Evolutionary conservation across 352 stramenopile species (phyloP), one percentile per base, ranked within the genome.

Genomic region (Phytopythium chamaehyphon): DNA sequence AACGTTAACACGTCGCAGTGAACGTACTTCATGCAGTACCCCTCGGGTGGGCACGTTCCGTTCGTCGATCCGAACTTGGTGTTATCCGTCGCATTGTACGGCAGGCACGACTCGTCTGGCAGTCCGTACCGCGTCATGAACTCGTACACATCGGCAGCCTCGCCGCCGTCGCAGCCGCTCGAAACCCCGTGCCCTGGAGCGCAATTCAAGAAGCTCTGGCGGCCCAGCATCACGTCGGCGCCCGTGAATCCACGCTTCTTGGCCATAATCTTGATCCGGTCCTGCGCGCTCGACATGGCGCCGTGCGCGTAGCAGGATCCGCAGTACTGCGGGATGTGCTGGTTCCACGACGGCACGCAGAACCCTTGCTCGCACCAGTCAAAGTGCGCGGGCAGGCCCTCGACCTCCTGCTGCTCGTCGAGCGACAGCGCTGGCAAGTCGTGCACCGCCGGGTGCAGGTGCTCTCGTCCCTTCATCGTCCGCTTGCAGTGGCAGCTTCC

Each of bases 331-430:
- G 82, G 82, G 23, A 89, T 88, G 50, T 93, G 82, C 56, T 93
- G 79, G 60, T 90, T 90, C 80, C 82, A 93, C 54, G 78, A 88
- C n/a, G 78, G 75, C 40, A 87, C 77, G 48, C 78, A 90, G 53
- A 82, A 87, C 31, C 82, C 78, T 11, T 62, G 68, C 53, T 93
- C 82, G 52, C 82, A 90, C 94, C 96, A 98, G 61, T 95, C 90
- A 55, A 98, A 96, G 36, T 88, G 73, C 47, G 61, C 57, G 0
- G 81, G 81, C 16, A 86, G 61, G 10, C 57, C 38, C 33, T 72
- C 56, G 2, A 87, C 49, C 31, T 81, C 66, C 18, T 65, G 19
- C 18, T 47, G 23, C 40, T 82, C 62, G 1, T 61, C 59, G 3
- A 84, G 64, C 38, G 74, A 76, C 52, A 81, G 51, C 11, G 62